These are phyloP conservation scores for Blakeslea trispora DNA, from an alignment of 371 early-diverging fungal species.

Conservation along the genomic window DNA sequence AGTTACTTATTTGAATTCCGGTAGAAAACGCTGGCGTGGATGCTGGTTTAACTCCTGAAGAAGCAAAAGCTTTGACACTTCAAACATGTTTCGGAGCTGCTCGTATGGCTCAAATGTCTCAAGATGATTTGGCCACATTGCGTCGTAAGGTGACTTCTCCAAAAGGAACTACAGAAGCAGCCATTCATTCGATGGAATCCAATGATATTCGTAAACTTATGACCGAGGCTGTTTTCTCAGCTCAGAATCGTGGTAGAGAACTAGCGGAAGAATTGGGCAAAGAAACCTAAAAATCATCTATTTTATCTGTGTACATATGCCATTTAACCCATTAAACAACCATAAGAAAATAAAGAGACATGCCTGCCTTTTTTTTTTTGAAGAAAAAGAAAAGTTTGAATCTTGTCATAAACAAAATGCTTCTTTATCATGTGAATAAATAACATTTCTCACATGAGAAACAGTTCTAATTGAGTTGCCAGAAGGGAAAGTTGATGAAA, in stretches of 20 bases:
- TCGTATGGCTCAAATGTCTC: conserved; percentile 74
- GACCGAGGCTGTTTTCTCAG: conserved; percentile 66
- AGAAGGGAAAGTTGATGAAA: too few relatives aligned
- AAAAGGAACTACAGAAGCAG: conserved; percentile 94
- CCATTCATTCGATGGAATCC: conserved; percentile 75
- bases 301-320: too few relatives aligned
- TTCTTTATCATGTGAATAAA: too few relatives aligned
- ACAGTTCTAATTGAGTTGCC: too few relatives aligned
- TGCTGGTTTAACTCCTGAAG: conserved; percentile 75
- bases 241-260: conserved; percentile 68
- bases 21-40: conserved; percentile 78
- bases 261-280: conserved; percentile 70
- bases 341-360: too few relatives aligned
- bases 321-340: too few relatives aligned
- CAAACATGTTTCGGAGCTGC: conserved; percentile 93
- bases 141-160: conserved; percentile 90
- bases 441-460: too few relatives aligned
- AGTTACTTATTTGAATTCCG: too few relatives aligned
- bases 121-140: conserved; percentile 76
- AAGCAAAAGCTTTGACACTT: conserved; percentile 78
- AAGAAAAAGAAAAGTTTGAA: too few relatives aligned
- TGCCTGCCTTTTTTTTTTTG: too few relatives aligned
- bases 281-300: conserved; percentile 29
- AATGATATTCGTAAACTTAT: conserved; percentile 59
- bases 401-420: too few relatives aligned